Evolutionary conservation across 2,329 filamentous ascomycete species (phyloP).

Genomic region (Ceratocystis diversiconidia): DNA sequence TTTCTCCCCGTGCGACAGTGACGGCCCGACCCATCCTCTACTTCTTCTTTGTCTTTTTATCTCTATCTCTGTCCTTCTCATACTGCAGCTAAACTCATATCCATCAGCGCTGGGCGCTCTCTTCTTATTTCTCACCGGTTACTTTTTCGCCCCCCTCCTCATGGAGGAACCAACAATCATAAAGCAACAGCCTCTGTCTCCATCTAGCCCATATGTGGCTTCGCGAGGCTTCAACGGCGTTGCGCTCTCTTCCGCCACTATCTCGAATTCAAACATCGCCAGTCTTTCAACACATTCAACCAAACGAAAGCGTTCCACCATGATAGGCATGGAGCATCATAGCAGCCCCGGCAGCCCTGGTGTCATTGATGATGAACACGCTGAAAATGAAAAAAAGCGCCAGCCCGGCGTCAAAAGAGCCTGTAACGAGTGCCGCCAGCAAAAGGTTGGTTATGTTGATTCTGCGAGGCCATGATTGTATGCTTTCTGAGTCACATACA

Average conservation of each 20-base stretch:
- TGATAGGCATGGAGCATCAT: constrained; percentile 32
- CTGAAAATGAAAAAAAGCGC: constrained; percentile 45
- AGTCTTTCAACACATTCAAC: constrained; percentile 36
- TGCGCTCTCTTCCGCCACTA: constrained; percentile 26
- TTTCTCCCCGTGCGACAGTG: not conserved
- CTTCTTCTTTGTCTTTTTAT: not conserved
- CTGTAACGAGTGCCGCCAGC: constrained; percentile 73
- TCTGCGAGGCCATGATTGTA: not conserved
- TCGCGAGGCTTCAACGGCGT: constrained; percentile 11
- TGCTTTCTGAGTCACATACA: constrained; percentile 17
- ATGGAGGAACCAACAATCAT: constrained; percentile 9
- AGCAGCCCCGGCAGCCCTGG: constrained; percentile 48
- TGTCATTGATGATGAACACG: constrained; percentile 42
- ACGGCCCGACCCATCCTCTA: not conserved
- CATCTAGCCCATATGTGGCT: constrained; percentile 10
- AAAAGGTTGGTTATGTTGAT: constrained; percentile 48
- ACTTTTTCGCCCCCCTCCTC: not conserved
- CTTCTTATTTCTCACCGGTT: not conserved
- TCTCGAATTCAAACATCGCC: constrained; percentile 31
- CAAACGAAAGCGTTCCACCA: constrained; percentile 46
- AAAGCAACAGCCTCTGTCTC: constrained; percentile 12
- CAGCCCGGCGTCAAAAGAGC: constrained; percentile 62
- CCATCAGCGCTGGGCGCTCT: not conserved
- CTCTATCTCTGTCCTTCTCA: not conserved
- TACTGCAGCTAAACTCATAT: not conserved